Evolutionary conservation across 192 early-diverging fungal species (phyloP).

Genomic region (Coemansia sp.): DNA sequence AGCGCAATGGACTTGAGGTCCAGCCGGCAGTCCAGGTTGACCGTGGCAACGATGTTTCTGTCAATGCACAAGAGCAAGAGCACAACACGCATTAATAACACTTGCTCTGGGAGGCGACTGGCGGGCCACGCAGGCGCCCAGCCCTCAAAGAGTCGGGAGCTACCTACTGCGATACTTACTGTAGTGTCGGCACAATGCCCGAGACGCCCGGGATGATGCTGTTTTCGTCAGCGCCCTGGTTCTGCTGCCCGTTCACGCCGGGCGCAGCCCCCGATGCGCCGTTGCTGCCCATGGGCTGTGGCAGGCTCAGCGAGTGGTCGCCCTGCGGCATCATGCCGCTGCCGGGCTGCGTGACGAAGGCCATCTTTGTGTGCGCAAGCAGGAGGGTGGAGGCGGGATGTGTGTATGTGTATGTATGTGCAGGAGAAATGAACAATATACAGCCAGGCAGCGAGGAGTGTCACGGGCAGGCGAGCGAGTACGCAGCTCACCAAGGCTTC

Average conservation of each 20-base stretch:
- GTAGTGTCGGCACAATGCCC: conserved; percentile 49
- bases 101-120: too few species aligned
- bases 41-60: conserved; percentile 98
- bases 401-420: not conserved
- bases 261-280: conserved; percentile 1
- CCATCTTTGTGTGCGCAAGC: conserved; percentile 11
- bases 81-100: not conserved
- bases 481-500: too few species aligned
- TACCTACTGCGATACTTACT: conserved; percentile 22
- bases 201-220: conserved; percentile 24
- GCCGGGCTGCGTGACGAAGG: conserved; percentile 37
- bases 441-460: too few species aligned
- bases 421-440: too few species aligned
- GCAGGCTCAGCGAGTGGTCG: conserved; percentile 28
- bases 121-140: too few species aligned
- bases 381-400: not conserved
- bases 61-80: not conserved
- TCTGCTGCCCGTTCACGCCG: not conserved
- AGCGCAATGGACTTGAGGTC: conserved; percentile 98
- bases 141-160: too few species aligned
- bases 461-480: too few species aligned
- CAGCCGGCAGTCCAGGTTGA: conserved; percentile 94
- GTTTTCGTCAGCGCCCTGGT: conserved; percentile 6
- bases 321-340: not conserved
- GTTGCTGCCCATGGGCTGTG: conserved; percentile 4